Base-by-base conservation (phyloP, 202 grass and related monocot genomes). In the Panicum hallii region DNA sequence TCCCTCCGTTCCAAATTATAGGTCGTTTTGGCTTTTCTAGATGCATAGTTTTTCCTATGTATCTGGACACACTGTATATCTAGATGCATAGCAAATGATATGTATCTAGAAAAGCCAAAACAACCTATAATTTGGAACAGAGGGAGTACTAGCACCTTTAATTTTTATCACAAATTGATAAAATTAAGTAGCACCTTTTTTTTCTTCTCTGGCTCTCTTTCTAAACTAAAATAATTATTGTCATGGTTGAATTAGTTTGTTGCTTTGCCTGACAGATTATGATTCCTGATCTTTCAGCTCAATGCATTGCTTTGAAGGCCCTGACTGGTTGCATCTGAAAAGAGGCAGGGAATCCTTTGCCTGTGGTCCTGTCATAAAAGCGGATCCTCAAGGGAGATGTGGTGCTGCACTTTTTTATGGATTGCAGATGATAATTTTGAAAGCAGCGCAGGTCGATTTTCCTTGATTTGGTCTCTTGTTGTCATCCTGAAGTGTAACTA, bases 221-320 rank as follows among this genome's bases (percentile, higher is more conserved):
- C 12, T 46, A 68, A 79, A 47, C 19, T 23, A 66, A 36, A 63
- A 4, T 50, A 49, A 57, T 46, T 41, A 11, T 41, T 60, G 11
- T 66, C 38, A 42, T 73, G 22, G 40, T 73, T 75, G 60, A 78
- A 40, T 20, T 82, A 55, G 19, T 52, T 87, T 90, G 42, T n/a
- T 90, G 32, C 68, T 52, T 90, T 55, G 20, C 20, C 53, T 80
- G 79, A 62, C 26, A 23, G 17, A 53, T 71, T 88, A 61, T 36
- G 45, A 28, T 60, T 85, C 28, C 42, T 87, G 54, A 72, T 87
- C 58, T 85, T 87, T 54, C 83, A 98, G 95, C 84, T 98, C 96
- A 65, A 98, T 98, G 96, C 96, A 98, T 81, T 98, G 96, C 78
- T 98, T 98, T 82, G 96, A 98, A 86, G 96, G 96, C 64, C 89